Evolutionary conservation across 495 filamentous ascomycete genomes (phyloP), one percentile per base, ranked within the genome.

Genomic region (Aspergillus coremiiformis): DNA sequence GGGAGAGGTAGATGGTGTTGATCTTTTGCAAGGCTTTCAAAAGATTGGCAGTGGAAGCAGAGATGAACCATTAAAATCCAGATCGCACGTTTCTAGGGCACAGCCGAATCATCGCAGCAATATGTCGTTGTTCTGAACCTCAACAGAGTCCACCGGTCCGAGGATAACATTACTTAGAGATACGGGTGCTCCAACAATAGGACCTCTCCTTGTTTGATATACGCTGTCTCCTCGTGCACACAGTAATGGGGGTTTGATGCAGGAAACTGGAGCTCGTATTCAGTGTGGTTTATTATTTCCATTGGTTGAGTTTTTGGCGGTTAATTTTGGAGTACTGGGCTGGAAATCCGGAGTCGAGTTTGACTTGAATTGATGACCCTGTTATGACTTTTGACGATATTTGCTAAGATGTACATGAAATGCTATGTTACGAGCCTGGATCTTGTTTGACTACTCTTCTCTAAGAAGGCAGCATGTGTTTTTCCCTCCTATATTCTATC

Each of bases 21-120:
- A 96, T 67, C 84, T 97, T 49, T 76, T 91, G 47, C 86, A 90
- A 63, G 90, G 89, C 6, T 95, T 96, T 60, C 84, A 89, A 65
- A 90, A 89, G 67, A 96, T 95, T 66, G 89, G 89, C 50, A 82
- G 74, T 4, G 49, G 65, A 41, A 64, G 52, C 41, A 71, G 69
- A 46, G 64, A 73, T 5, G 64, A 67, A 21, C 26, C 53, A 1
- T 30, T 63, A 14, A 64, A 65, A 21, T 53, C 60, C 0, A 68
- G 66, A 39, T 43, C 64, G n/a, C 48, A 65, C 15, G 52, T 63
- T 11, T 37, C 69, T 10, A 67, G 75, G 49, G 69, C 76, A n/a
- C 64, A 65, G 8, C 39, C 75, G 20, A 68, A 66, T 52, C 56
- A 55, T 41, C 67, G 70, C 39, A 75, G 67, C 59, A 68, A 72